Evolutionary conservation across 202 grass and related monocot genomes (phyloP).

Genomic region (Dendrocalamus latiflorus): DNA sequence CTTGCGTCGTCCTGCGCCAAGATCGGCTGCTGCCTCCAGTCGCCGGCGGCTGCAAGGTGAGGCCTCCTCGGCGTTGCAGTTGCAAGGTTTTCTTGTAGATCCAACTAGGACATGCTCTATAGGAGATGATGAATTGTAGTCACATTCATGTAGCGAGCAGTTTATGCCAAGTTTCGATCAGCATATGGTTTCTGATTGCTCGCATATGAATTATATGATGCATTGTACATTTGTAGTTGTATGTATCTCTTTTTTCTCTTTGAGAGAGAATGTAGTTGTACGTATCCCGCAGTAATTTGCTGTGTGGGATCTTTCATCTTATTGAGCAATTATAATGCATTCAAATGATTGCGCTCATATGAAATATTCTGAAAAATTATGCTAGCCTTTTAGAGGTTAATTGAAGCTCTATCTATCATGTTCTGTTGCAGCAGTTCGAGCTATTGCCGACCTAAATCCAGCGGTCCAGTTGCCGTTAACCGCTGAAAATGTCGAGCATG

Average conservation of each 20-base stretch:
- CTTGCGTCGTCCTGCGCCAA: neutral
- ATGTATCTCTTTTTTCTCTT: neutral
- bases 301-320: neutral
- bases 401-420: neutral
- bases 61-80: neutral
- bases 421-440: conserved; percentile 34
- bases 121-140: neutral
- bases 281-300: neutral
- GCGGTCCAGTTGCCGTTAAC: conserved; percentile 52
- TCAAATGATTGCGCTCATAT: neutral
- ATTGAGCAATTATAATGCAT: neutral
- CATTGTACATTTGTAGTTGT: neutral
- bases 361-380: neutral
- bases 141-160: neutral
- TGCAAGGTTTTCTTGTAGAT: neutral
- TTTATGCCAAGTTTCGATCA: neutral
- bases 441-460: conserved; percentile 37
- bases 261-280: neutral
- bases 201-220: neutral
- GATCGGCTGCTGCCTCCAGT: neutral
- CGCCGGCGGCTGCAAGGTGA: conserved; percentile 17
- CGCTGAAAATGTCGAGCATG: conserved; percentile 49
- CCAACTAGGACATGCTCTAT: no score
- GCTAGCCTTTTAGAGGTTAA: neutral
- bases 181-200: neutral